Evolutionary conservation across 345 rosid genomes (phyloP), one percentile per base, ranked within the genome.

Genomic region (Gossypium herbaceum): DNA sequence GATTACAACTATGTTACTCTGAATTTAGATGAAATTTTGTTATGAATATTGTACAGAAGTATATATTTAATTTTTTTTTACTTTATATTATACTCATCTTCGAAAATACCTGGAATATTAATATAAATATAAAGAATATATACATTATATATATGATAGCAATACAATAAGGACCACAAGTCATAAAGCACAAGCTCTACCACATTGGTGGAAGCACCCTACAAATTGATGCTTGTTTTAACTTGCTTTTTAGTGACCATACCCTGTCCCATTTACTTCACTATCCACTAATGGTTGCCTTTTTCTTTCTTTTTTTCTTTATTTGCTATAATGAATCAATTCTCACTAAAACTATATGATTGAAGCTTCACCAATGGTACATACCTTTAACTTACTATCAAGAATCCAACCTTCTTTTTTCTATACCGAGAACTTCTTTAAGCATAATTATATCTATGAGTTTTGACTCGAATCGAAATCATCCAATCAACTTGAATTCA

Each of bases 191-290:
- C 4, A 27, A 24, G 71, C 19, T 34, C 54, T 56, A 7, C 16
- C 16, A 19, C 17, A 2, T 19, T 57, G 19, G 41, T 58, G 45
- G 15, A 68, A 27, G 24, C 16, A 43, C 57, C 60, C 45, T 73
- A 24, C 52, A 25, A n/a, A 51, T 70, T 70, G 73, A 52, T 70
- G 73, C 73, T 71, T 55, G 51, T 51, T 71, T 3, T 59, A 67
- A 11, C 43, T 76, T 41, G 12, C 34, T 76, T 69, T 78, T 58
- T 51, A 20, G 48, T 25, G n/a, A 48, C 51, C 41, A 10, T 22
- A 60, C n/a, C 2, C 63, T 61, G 71, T 45, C 27, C 68, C 61
- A 22, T 29, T 75, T 73, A 25, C 24, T 66, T 20, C 39, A 15
- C 48, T 45, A 66, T 61, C 67, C 67, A 43, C 51, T n/a, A 56